Percentiles rank a stretch among this genome's conserved stretches.
phyloP scores from a whole-genome alignment of 2,329 filamentous ascomycete species.

The Spiromastix sp. region DNA sequence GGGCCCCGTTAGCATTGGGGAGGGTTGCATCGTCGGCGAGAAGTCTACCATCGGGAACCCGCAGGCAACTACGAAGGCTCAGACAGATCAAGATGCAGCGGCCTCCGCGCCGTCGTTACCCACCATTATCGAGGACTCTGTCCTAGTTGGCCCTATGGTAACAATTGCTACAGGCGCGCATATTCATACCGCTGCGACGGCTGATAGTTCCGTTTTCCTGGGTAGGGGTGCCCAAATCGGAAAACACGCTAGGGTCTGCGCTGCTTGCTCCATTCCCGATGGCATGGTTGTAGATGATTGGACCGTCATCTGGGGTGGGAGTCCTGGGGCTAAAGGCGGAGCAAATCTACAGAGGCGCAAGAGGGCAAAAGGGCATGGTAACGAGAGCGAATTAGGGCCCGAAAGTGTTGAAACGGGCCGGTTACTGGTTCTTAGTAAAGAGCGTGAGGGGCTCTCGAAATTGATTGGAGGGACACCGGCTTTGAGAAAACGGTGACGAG shows the following conservation, averaged over 20 bases:
- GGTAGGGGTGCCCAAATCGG: slow-evolving; percentile 23
- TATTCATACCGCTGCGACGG: slow-evolving; percentile 25
- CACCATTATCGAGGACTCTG: slow-evolving; percentile 28
- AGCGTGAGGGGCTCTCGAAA: slow-evolving; percentile 56
- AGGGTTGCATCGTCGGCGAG: slow-evolving; percentile 74
- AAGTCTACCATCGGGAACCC: slow-evolving; percentile 34
- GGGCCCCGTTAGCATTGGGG: slow-evolving; percentile 70
- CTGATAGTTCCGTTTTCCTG: slow-evolving; percentile 38
- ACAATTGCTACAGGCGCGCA: slow-evolving; percentile 29
- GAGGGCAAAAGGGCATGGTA: slow-evolving; percentile 21
- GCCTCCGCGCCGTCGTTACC: slow-evolving; percentile 4
- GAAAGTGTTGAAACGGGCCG: slow-evolving; percentile 50
- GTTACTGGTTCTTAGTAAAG: slow-evolving; percentile 53
- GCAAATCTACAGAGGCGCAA: slow-evolving; percentile 24
- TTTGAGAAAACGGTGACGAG: background rate
- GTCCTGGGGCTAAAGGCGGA: slow-evolving; percentile 23
- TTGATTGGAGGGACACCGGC: too few species aligned
- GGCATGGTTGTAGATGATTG: slow-evolving; percentile 53
- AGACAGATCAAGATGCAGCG: slow-evolving; percentile 7
- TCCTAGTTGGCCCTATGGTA: slow-evolving; percentile 28
- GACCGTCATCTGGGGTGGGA: slow-evolving; percentile 59
- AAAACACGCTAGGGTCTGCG: slow-evolving; percentile 60
- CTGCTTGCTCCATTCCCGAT: slow-evolving; percentile 49
- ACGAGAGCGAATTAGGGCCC: slow-evolving; percentile 11
- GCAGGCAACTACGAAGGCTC: slow-evolving; percentile 22